Base-by-base conservation (phyloP, 768 basidiomycete genomes). In the Antrodiella citrinella region DNA sequence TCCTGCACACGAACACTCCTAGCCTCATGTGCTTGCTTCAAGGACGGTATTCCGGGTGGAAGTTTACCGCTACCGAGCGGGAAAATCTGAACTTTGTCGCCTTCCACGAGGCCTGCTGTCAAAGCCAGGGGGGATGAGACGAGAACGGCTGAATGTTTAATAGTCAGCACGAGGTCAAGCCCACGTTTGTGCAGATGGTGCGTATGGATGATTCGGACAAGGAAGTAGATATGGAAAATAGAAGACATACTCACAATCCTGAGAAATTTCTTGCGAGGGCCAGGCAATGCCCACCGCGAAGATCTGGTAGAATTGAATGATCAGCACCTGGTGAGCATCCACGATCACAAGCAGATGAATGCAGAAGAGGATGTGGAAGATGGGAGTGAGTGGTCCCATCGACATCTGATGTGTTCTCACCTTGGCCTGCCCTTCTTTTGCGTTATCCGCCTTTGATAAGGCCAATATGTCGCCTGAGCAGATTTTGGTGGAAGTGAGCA, bases 241-340 rank as follows among this genome's bases (percentile, higher is more conserved):
- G 39, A 48, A 46, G 9, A 45, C 35, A 49, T 52, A 72, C 81
- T 59, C 63, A 85, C 88, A 69, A 53, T 80, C 76, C 47, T 72
- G 72, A 22, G 78, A 61, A 49, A 82, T 48, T 5, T 86, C 83
- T 42, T 74, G 58, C 35, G 82, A 84, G n/a, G 87, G 86, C 88
- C 88, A 91, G 57, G 77, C 74, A 43, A 81, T 67, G 4, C 88
- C 89, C 48, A 89, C 69, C 11, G 82, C 77, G 63, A 82, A 82
- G 41, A 72, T 65, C 83, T 85, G 51, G 39, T 44, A 26, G 49
- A 35, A n/a, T n/a, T n/a, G n/a, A n/a, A n/a, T n/a, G n/a, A n/a
- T n/a, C n/a, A n/a, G n/a, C n/a, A n/a, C n/a, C n/a, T n/a, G n/a
- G n/a, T n/a, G n/a, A n/a, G n/a, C n/a, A n/a, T n/a, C n/a, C n/a